Percentiles rank a stretch among this genome's conserved stretches.
phyloP scores from a whole-genome alignment of 1,284 basidiomycete species.

The Tilletia horrida region DNA sequence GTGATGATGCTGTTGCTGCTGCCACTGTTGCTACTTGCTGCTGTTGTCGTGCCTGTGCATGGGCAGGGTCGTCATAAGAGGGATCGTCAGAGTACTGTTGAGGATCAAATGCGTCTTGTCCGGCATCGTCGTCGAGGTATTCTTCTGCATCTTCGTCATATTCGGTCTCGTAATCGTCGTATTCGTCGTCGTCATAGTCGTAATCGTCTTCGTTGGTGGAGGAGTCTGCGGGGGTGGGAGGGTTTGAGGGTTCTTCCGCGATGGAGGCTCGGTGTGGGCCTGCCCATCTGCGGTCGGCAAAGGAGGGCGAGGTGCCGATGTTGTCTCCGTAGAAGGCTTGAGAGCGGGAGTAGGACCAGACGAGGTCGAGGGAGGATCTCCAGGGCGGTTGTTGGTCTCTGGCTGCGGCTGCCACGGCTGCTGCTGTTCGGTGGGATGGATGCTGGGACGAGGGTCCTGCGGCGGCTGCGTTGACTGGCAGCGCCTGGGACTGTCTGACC shows the following conservation, averaged over 20 bases:
- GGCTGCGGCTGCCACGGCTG: constrained; percentile 1
- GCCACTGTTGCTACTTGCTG: not conserved
- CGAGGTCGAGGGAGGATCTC: constrained; percentile 38
- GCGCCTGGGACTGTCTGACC: not conserved
- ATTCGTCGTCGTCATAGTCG: constrained; percentile 37
- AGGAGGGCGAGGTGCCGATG: constrained; percentile 51
- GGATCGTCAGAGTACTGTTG: constrained; percentile 22
- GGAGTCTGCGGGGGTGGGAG: constrained; percentile 32
- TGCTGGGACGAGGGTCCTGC: not conserved
- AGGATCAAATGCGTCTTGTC: constrained; percentile 7
- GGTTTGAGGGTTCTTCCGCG: not conserved
- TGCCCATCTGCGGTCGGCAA: constrained; percentile 48
- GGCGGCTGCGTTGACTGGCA: constrained; percentile 4
- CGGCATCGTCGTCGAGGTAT: constrained; percentile 10
- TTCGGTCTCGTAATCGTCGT: constrained; percentile 22
- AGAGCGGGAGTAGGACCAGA: constrained; percentile 54
- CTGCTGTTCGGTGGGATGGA: not conserved
- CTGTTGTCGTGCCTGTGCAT: not conserved
- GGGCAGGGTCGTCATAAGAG: constrained; percentile 18
- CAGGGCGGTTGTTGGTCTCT: constrained; percentile 16
- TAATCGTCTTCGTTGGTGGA: constrained; percentile 35
- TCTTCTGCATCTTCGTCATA: constrained; percentile 20
- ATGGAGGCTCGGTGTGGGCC: constrained; percentile 21
- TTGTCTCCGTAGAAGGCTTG: constrained; percentile 55
- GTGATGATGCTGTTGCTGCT: not conserved